These are phyloP conservation scores for Pyricularia sp. DNA, from an alignment of 2,329 filamentous ascomycete genomes.

Conservation along the genomic window DNA sequence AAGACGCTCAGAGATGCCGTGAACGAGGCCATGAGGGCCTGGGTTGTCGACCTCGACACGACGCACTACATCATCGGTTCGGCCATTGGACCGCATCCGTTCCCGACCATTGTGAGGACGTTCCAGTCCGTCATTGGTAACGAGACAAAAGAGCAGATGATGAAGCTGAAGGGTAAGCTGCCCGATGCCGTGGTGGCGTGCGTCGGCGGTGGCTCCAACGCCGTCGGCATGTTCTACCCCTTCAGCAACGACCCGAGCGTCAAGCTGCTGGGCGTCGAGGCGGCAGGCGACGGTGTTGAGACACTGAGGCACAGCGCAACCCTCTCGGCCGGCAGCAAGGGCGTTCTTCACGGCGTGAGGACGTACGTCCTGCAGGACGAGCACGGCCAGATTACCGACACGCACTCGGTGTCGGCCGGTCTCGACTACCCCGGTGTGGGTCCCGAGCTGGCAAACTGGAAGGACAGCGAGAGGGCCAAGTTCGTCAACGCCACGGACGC, in stretches of 20 bases:
- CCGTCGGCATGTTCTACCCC: slow-evolving; percentile 95
- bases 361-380: slow-evolving; percentile 91
- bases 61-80: slow-evolving; percentile 98
- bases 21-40: slow-evolving; percentile 87
- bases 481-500: slow-evolving; percentile 89
- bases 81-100: slow-evolving; percentile 92
- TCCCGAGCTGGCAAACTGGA: slow-evolving; percentile 85
- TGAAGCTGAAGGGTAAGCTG: slow-evolving; percentile 69
- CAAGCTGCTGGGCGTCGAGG: slow-evolving; percentile 85
- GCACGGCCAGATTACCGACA: slow-evolving; percentile 87
- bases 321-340: slow-evolving; percentile 72
- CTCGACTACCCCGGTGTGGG: slow-evolving; percentile 96
- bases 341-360: slow-evolving; percentile 87
- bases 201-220: slow-evolving; percentile 90
- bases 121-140: slow-evolving; percentile 95
- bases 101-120: slow-evolving; percentile 92
- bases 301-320: slow-evolving; percentile 80
- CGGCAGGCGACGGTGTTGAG: slow-evolving; percentile 83
- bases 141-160: slow-evolving; percentile 89
- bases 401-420: slow-evolving; percentile 91
- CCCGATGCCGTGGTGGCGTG: slow-evolving; percentile 95
- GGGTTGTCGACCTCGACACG: slow-evolving; percentile 84
- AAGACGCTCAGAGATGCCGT: slow-evolving; percentile 76
- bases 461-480: slow-evolving; percentile 72
- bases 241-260: slow-evolving; percentile 78